Evolutionary conservation across 1,284 basidiomycete species (phyloP).

Genomic region (Vanrija sp.): DNA sequence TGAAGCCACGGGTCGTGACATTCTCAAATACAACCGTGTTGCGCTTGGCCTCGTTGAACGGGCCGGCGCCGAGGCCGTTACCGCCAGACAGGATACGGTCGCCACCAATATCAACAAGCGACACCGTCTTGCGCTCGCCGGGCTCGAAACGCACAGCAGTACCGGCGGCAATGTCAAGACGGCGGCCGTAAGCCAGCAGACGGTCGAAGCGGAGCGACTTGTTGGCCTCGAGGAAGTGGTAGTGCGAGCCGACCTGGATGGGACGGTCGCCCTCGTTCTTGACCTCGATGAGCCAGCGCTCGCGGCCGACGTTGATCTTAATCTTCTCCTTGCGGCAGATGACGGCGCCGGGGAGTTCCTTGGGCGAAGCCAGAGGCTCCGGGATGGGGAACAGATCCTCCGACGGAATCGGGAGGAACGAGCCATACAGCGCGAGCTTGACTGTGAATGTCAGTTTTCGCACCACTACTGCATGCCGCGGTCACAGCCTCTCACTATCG

Average conservation of each 20-base stretch:
- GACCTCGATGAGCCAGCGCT: conserved; percentile 69
- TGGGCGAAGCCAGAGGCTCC: conserved; percentile 55
- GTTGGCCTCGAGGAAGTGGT: conserved; percentile 90
- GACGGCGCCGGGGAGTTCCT: conserved; percentile 68
- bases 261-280: conserved; percentile 93
- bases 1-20: conserved; percentile 37
- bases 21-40: conserved; percentile 4
- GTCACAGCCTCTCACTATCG: conserved; percentile 50
- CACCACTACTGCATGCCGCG: too few relatives aligned
- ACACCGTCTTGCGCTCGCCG: conserved; percentile 79
- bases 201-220: conserved; percentile 78
- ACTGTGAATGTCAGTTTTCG: conserved; percentile 45
- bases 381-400: conserved; percentile 61
- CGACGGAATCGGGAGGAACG: conserved; percentile 79
- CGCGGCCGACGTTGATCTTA: conserved; percentile 67
- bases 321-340: conserved; percentile 67
- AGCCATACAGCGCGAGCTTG: conserved; percentile 79
- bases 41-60: conserved; percentile 33
- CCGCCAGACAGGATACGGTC: conserved; percentile 71
- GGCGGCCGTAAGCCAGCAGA: conserved; percentile 68
- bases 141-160: conserved; percentile 97
- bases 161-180: conserved; percentile 81
- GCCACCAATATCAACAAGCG: conserved; percentile 76
- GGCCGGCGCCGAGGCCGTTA: conserved; percentile 67
- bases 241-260: conserved; percentile 92